Base-by-base conservation (phyloP, 2,329 filamentous ascomycete species). In the Diaporthe ampelina region DNA sequence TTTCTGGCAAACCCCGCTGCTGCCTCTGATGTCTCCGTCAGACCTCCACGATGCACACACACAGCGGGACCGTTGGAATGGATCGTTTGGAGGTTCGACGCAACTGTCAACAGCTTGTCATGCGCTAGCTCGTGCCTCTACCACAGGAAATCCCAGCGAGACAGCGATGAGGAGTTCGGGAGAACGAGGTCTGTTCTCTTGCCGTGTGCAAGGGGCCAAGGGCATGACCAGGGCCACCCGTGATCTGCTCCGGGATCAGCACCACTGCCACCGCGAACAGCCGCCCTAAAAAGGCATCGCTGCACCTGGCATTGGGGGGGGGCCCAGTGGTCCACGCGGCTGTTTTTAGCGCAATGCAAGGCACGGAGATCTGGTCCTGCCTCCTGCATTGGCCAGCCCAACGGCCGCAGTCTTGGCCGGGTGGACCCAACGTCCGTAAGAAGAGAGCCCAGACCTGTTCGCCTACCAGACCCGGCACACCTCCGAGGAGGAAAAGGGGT, bases 321-420 rank as follows among this genome's bases (percentile, higher is more conserved):
- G 21, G 37, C 11, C 37, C 40, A 26, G 32, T n/a, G 63, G 63
- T 54, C 63, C 63, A 68, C 63, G 63, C 63, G 63, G 63, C 63
- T 68, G 63, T 68, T 68, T 68, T 68, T 68, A 68, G 63, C 63
- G 48, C 63, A 68, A 68, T 54, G 63, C 63, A 68, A 68, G 63
- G 45, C 48, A 68, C 63, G 1, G 9, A 68, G 63, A 67, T 67
- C 63, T 67, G 29, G 63, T 67, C 63, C 63, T 67, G 45, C 32
- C 45, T 67, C 45, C 21, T 67, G 63, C 63, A 67, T 67, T 67
- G 45, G 61, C 61, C 61, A 67, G n/a, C 37, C 57, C n/a, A 61
- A 61, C 58, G 58, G 58, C 58, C 43, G 21, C 63, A 48, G 29
- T 37, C 45, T 67, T 67, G 63, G 63, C 63, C 29, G 6, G 29